Conservation (phyloP, 2,329 filamentous ascomycete genomes). For the Colletotrichum plurivorum region DNA sequence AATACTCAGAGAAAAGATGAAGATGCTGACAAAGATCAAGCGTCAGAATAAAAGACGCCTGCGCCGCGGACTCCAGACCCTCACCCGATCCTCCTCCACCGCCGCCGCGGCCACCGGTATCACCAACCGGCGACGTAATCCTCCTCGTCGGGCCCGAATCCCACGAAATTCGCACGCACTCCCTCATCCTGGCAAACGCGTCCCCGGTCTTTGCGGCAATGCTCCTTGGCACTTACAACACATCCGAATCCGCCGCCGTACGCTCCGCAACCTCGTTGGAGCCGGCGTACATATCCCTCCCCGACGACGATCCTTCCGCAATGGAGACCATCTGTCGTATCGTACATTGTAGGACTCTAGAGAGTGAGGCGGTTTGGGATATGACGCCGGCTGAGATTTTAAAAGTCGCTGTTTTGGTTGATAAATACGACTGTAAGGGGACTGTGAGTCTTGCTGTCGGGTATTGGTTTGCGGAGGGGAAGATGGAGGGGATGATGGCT, state of each 20-base stretch:
- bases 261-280: neutral
- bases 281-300: neutral
- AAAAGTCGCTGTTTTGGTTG: neutral
- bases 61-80: too few relatives aligned
- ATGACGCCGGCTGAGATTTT: constrained; percentile 2
- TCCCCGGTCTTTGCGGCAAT: constrained; percentile 23
- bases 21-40: neutral
- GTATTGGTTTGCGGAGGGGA: constrained; percentile 6
- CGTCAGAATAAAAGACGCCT: neutral
- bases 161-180: constrained; percentile 8
- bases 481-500: constrained; percentile 1
- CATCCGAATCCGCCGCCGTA: neutral
- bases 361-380: neutral
- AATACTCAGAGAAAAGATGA: too few relatives aligned
- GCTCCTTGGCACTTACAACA: neutral
- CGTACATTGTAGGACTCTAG: neutral
- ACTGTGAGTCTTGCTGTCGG: neutral
- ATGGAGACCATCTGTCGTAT: constrained; percentile 16
- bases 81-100: neutral
- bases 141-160: constrained; percentile 12
- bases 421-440: constrained; percentile 24
- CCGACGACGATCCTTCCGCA: constrained; percentile 11
- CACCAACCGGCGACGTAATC: constrained; percentile 17
- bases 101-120: neutral
- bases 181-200: constrained; percentile 5